Evolutionary conservation across 352 stramenopile genomes (phyloP).

Genomic region (Phytophthora pistaciae): DNA sequence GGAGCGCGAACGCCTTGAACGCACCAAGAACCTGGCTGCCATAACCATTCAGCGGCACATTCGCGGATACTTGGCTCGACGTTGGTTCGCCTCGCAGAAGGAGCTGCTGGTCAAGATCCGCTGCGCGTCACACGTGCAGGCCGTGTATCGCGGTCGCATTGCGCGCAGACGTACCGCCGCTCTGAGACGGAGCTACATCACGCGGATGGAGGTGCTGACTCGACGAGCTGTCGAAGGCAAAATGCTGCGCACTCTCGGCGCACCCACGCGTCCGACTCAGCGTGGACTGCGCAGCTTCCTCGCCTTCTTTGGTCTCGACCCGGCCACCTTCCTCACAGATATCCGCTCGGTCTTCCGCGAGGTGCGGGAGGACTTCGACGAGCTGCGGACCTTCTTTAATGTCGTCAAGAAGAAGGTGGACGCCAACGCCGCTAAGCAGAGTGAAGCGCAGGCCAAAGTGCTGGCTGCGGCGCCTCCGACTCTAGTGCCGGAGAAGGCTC

Average conservation of each 20-base stretch:
- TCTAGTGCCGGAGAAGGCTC: slow-evolving; percentile 10
- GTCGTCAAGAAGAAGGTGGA: slow-evolving; percentile 69
- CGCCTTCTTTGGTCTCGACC: slow-evolving; percentile 81
- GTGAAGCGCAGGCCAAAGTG: slow-evolving; percentile 27
- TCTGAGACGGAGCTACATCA: slow-evolving; percentile 77
- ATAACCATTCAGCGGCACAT: slow-evolving; percentile 79
- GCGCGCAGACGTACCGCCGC: slow-evolving; percentile 68
- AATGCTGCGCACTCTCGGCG: slow-evolving; percentile 63
- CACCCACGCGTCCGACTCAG: slow-evolving; percentile 67
- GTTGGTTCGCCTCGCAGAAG: slow-evolving; percentile 67
- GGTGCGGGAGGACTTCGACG: slow-evolving; percentile 76
- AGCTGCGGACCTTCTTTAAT: slow-evolving; percentile 68
- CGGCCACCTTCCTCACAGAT: slow-evolving; percentile 78
- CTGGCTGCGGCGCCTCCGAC: background rate
- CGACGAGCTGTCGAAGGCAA: slow-evolving; percentile 71
- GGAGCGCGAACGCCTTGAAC: slow-evolving; percentile 60
- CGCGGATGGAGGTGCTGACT: slow-evolving; percentile 78
- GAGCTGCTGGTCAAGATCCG: slow-evolving; percentile 61
- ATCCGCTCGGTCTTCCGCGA: slow-evolving; percentile 69
- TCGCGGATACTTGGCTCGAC: slow-evolving; percentile 60
- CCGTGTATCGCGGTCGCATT: slow-evolving; percentile 77
- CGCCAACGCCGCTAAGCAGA: slow-evolving; percentile 35
- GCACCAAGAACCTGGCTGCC: slow-evolving; percentile 54
- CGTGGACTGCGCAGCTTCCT: slow-evolving; percentile 71
- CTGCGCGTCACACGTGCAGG: slow-evolving; percentile 64